These are phyloP conservation scores for Kazachstania viticola DNA, from an alignment of 805 yeast species.

Conservation along the genomic window DNA sequence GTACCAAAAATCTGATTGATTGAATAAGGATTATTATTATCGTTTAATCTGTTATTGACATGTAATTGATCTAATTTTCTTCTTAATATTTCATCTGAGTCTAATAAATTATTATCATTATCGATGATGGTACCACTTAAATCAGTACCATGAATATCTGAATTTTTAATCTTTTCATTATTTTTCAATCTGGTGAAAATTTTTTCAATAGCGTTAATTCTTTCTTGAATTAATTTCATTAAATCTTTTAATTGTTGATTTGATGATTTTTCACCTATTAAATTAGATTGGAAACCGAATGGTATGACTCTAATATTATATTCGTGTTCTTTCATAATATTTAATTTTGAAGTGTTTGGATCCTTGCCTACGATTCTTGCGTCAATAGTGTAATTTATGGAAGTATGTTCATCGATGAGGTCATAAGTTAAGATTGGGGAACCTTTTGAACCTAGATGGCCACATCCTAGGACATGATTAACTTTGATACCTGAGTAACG, in stretches of 20 bases:
- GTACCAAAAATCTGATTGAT: neutral
- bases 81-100: conserved; percentile 14
- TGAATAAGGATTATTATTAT: neutral
- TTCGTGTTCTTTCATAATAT: conserved; percentile 13
- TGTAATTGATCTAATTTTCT: conserved; percentile 21
- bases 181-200: conserved; percentile 8
- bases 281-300: conserved; percentile 12
- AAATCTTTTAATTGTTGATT: conserved; percentile 7
- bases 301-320: conserved; percentile 22
- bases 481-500: conserved; percentile 17
- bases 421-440: conserved; percentile 44
- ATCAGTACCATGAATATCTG: conserved; percentile 19
- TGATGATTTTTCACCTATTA: conserved; percentile 6
- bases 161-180: conserved; percentile 7
- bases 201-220: conserved; percentile 6
- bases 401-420: conserved; percentile 24
- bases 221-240: conserved; percentile 6
- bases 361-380: conserved; percentile 42
- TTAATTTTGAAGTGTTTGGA: conserved; percentile 11
- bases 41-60: conserved; percentile 4
- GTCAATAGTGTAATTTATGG: conserved; percentile 41
- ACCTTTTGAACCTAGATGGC: conserved; percentile 37
- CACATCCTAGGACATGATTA: conserved; percentile 40
- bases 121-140: conserved; percentile 16
- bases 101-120: conserved; percentile 10